Conservation (phyloP, 1,284 basidiomycete genomes). For the Clitocybe nebularis region DNA sequence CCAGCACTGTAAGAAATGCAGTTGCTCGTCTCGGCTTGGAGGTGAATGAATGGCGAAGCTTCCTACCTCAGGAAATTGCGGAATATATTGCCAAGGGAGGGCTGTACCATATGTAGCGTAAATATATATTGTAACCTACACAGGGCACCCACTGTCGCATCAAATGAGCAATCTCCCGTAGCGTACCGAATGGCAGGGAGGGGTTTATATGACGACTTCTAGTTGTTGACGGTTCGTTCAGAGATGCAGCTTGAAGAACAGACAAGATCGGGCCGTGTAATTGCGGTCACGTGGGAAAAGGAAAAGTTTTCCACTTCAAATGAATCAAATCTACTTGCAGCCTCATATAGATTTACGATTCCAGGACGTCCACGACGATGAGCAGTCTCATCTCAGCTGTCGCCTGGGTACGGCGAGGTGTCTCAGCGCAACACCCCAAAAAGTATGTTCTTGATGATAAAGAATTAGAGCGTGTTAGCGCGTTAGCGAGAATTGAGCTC, state of each 20-base stretch:
- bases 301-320: slow-evolving; percentile 12
- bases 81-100: slow-evolving; percentile 42
- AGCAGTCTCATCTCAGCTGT: slow-evolving; percentile 67
- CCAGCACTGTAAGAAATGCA: slow-evolving; percentile 63
- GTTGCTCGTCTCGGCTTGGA: slow-evolving; percentile 28
- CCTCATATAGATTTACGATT: not conserved
- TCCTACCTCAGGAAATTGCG: slow-evolving; percentile 29
- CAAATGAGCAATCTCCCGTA: too few species aligned
- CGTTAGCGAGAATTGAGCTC: slow-evolving; percentile 83
- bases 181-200: too few species aligned
- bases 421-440: slow-evolving; percentile 71
- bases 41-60: slow-evolving; percentile 27
- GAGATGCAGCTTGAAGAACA: slow-evolving; percentile 5
- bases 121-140: too few species aligned
- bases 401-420: slow-evolving; percentile 82
- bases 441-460: slow-evolving; percentile 91
- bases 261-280: not conserved
- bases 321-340: too few species aligned
- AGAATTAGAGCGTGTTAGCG: slow-evolving; percentile 88
- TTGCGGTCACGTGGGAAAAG: slow-evolving; percentile 15
- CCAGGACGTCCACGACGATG: slow-evolving; percentile 36
- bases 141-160: too few species aligned
- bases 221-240: slow-evolving; percentile 12
- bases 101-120: too few species aligned
- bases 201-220: slow-evolving; percentile 11